Evolutionary conservation across 805 yeast species (phyloP), one percentile per base, ranked within the genome.

Genomic region (Teunomyces aglyptinius): DNA sequence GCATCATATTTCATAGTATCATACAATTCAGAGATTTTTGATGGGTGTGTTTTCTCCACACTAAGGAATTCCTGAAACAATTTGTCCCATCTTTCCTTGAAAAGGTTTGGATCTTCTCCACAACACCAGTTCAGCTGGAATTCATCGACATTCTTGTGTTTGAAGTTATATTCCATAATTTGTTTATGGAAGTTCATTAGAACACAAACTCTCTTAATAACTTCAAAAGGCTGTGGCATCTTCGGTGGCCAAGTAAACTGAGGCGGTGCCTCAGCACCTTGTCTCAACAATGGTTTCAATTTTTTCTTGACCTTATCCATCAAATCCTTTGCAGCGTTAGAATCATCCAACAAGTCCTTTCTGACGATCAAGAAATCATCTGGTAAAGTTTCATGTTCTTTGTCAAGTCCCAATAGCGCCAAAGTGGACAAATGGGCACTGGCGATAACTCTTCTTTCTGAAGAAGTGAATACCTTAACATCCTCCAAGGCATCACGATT

Each of bases 1-100:
- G 98, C 99, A 69, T 94, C 99, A 63, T 88, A 94, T 67, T 94
- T 94, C 97, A 94, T 92, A 1, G 99, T 92, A 67, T 94, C 99
- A 62, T 94, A 94, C 48, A 94, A 76, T 70, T 94, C 99, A 41
- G 96, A 86, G 50, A 94, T 92, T 70, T 92, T 94, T 2, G 97
- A 85, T 8, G 99, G 99, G 66, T 94, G 98, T 2, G 94, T 96
- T 66, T 94, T 94, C 54, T 94, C 99, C 44, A 91, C 94, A 40
- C 87, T 81, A 18, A 83, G 82, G 68, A 94, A 94, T 66, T 94
- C 99, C 53, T 83, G 86, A 67, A 94, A 94, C 41, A 94, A 72
- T 63, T 94, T 94, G 58, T 91, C 97, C 99, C 99, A 94, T 59
- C 99, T 78, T 68, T 94, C 99, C 52, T 83, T 84, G 70, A 94